Conservation (phyloP, 2,329 filamentous ascomycete genomes). For the Mycocentrospora acerina region DNA sequence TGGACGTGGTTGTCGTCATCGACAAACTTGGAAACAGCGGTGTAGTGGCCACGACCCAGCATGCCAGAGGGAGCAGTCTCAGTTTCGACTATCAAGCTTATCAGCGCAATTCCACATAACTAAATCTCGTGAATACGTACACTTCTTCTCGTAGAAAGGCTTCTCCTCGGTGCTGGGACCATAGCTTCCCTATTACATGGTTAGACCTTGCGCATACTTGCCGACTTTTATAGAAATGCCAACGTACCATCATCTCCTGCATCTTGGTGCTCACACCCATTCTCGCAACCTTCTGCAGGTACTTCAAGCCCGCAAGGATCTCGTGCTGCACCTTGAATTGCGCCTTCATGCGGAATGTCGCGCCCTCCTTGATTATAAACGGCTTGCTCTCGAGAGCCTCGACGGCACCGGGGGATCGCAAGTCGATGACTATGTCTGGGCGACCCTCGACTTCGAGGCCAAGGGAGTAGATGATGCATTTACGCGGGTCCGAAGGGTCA, state of each 20-base stretch:
- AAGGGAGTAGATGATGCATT: constrained; percentile 90
- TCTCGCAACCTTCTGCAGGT: constrained; percentile 90
- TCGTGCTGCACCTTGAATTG: constrained; percentile 96
- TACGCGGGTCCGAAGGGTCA: constrained; percentile 72
- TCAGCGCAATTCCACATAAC: constrained; percentile 6
- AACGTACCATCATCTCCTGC: constrained; percentile 91
- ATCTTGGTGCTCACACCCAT: constrained; percentile 89
- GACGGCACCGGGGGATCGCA: constrained; percentile 72
- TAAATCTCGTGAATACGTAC: constrained; percentile 55
- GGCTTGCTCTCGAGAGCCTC: constrained; percentile 82
- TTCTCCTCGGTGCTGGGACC: constrained; percentile 89
- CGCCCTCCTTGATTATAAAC: constrained; percentile 96
- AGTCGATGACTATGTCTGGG: constrained; percentile 82
- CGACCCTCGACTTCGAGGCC: constrained; percentile 84
- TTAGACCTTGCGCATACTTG: too few species aligned
- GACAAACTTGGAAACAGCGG: constrained; percentile 83
- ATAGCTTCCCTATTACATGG: constrained; percentile 55
- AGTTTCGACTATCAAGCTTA: constrained; percentile 66
- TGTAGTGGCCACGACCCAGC: constrained; percentile 87
- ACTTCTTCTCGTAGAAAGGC: constrained; percentile 84
- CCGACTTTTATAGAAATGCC: too few species aligned
- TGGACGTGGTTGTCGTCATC: constrained; percentile 94
- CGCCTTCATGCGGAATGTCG: constrained; percentile 91
- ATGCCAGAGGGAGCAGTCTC: constrained; percentile 93
- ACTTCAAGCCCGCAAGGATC: constrained; percentile 92